phyloP scores from a whole-genome alignment of 2,329 filamentous ascomycete genomes.

The Rugonectria rugulosa region DNA sequence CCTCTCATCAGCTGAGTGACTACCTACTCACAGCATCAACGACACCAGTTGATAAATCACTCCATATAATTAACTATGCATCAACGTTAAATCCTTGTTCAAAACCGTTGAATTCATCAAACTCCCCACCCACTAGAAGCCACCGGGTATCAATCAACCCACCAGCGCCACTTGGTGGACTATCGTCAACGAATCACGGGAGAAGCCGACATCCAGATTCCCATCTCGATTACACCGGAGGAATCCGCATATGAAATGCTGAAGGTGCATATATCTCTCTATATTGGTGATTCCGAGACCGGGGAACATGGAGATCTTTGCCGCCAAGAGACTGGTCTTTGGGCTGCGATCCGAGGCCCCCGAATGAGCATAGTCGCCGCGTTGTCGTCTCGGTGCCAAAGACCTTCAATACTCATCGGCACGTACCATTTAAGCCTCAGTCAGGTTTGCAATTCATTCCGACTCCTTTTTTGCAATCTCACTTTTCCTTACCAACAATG shows the following conservation, averaged over 20 bases:
- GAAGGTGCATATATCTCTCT: neutral
- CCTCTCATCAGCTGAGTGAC: too few species aligned
- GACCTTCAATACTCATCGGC: neutral
- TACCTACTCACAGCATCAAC: too few species aligned
- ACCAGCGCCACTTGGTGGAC: neutral
- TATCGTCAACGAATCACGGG: constrained; percentile 23
- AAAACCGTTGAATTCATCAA: too few species aligned
- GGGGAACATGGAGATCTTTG: neutral
- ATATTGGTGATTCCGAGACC: neutral
- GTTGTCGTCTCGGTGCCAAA: neutral
- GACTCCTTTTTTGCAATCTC: neutral
- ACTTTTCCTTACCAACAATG: constrained; percentile 8
- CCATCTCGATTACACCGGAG: neutral
- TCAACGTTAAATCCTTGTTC: too few species aligned
- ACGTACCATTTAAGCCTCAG: neutral
- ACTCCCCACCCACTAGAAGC: too few species aligned
- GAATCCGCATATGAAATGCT: neutral
- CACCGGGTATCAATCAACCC: too few species aligned
- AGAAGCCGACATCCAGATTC: constrained; percentile 10
- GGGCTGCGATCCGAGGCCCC: too few species aligned
- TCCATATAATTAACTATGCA: too few species aligned
- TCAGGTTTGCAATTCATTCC: neutral
- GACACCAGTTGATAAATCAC: too few species aligned
- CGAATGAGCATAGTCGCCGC: neutral
- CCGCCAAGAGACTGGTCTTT: neutral